These are phyloP conservation scores for Tylopilus rubrobrunneus DNA, from an alignment of 768 basidiomycete species.

Conservation along the genomic window DNA sequence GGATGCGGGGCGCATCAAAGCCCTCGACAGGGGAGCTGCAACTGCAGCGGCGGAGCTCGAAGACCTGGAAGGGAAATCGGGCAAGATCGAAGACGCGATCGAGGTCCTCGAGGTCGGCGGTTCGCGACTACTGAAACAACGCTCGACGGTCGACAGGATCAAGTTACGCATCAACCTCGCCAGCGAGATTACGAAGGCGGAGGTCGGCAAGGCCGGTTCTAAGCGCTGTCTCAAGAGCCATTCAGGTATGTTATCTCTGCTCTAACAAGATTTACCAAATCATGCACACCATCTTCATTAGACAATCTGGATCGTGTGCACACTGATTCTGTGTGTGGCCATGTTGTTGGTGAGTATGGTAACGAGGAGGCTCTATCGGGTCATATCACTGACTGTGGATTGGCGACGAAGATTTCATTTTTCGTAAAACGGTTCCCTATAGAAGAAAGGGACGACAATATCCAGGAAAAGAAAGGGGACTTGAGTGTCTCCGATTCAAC, in stretches of 20 bases:
- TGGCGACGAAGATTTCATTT: constrained; percentile 22
- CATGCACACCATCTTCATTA: constrained; percentile 28
- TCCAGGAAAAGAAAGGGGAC: constrained; percentile 20
- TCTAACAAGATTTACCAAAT: constrained; percentile 28
- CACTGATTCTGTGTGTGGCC: constrained; percentile 63
- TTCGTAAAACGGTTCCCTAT: constrained; percentile 28
- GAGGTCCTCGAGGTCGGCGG: too few species aligned
- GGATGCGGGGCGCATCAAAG: constrained; percentile 72
- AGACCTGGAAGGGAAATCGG: constrained; percentile 58
- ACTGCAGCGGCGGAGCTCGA: constrained; percentile 54
- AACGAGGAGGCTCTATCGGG: neutral
- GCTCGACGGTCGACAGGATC: too few species aligned
- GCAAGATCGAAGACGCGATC: constrained; percentile 74
- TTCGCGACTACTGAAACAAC: too few species aligned
- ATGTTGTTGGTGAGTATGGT: constrained; percentile 49
- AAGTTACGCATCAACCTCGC: too few species aligned
- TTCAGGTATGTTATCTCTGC: constrained; percentile 45
- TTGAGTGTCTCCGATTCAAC: constrained; percentile 3
- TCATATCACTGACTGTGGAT: constrained; percentile 5
- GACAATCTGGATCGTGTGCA: constrained; percentile 73
- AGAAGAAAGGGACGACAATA: constrained; percentile 13
- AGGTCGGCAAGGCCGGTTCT: constrained; percentile 74
- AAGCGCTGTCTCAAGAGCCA: constrained; percentile 53
- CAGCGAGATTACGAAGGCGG: constrained; percentile 89
- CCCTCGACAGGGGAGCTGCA: constrained; percentile 68